Base-by-base conservation (phyloP, 1,284 basidiomycete species). In the Pseudozyma tsukubaensis region DNA sequence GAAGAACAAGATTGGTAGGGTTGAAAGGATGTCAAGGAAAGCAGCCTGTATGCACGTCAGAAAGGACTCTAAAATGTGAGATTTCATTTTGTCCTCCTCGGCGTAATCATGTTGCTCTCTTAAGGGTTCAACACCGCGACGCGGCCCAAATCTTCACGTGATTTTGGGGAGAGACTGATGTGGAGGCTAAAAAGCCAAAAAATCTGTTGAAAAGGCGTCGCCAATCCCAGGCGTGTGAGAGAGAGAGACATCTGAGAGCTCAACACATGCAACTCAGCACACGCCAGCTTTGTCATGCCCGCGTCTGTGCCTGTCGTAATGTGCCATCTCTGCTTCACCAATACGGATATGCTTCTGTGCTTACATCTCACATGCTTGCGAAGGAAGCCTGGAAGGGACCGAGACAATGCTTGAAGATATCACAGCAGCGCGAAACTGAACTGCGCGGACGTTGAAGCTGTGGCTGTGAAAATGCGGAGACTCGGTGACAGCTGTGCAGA, bases 61-160 rank as follows among this genome's bases (percentile, higher is more conserved):
- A 19, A 34, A 47, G 35, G 24, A 32, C 35, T 35, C 29, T 4
- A 57, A 57, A 48, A 35, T 50, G 42, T 62, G 6, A 62, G 48
- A 62, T 62, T 54, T 39, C 34, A 14, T 24, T n/a, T 51, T 58
- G 49, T 16, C 37, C 19, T 11, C 32, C 36, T 51, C 43, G 58
- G 47, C 37, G 32, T 34, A 42, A 37, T 24, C 12, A 49, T 7
- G n/a, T 16, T 48, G 47, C 35, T 34, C 29, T 32, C 1, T 34
- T 3, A 18, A 32, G 21, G 48, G 48, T 37, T 16, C 61, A 73
- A 73, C 65, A 73, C 71, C 71, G 71, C 65, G 71, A 68, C 71
- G 71, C 65, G 65, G 61, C 48, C 37, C 18, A 44, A 32, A 7
- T 42, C 50, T 66, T 72, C 69, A 72, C 69, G 69, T 72, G 69